Percentiles rank a stretch among this genome's conserved stretches.
phyloP scores from a whole-genome alignment of 2,329 filamentous ascomycete genomes.

The Pyricularia pennisetigena region DNA sequence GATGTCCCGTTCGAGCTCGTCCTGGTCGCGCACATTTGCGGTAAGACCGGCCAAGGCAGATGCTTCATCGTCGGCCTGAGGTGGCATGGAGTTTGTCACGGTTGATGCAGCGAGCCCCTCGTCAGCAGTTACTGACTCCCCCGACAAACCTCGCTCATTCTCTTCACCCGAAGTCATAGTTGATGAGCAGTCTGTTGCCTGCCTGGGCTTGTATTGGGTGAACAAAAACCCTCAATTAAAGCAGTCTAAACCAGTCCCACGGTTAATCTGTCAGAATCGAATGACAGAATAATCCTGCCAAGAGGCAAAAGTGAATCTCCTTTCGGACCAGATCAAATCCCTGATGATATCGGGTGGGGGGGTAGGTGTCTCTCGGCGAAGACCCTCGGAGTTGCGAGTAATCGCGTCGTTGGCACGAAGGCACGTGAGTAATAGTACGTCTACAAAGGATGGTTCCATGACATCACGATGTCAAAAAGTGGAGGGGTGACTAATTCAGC shows the following conservation, averaged over 20 bases:
- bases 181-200: neutral
- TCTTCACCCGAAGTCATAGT: neutral
- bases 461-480: neutral
- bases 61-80: slow-evolving; percentile 36
- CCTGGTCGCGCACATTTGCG: slow-evolving; percentile 69
- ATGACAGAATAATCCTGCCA: neutral
- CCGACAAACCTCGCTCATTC: neutral
- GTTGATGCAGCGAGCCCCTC: neutral
- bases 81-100: neutral
- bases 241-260: neutral
- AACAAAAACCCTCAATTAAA: neutral
- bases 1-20: slow-evolving; percentile 85
- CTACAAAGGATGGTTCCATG: neutral
- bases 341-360: neutral
- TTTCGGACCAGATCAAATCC: neutral
- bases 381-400: neutral
- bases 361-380: neutral
- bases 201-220: neutral
- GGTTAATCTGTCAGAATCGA: neutral
- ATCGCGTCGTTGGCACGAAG: slow-evolving; percentile 1
- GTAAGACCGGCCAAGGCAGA: slow-evolving; percentile 52
- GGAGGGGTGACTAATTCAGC: neutral
- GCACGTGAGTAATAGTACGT: neutral
- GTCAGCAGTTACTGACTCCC: neutral
- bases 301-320: neutral